Evolutionary conservation across 139 green algal genomes (phyloP).

Genomic region (Chlamydomonas sphaeroides): DNA sequence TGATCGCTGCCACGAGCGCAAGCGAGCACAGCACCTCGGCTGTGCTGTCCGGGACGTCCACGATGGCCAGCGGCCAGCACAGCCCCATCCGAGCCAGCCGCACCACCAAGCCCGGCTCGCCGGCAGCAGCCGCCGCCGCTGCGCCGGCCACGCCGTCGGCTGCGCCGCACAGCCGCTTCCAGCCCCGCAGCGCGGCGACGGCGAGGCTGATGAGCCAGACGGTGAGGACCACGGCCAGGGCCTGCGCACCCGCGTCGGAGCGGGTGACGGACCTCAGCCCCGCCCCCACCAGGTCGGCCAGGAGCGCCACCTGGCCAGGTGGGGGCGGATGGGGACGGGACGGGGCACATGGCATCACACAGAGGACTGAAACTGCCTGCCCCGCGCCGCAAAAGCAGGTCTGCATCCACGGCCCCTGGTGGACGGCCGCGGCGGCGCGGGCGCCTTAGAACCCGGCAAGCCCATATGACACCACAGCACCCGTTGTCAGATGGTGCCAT

Average conservation of each 20-base stretch:
- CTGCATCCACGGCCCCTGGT: no score
- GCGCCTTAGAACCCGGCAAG: no score
- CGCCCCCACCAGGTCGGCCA: conserved; percentile 36
- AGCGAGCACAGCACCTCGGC: conserved; percentile 50
- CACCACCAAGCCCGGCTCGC: not conserved
- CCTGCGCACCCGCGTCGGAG: not conserved
- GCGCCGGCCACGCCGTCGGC: not conserved
- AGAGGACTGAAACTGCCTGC: no score
- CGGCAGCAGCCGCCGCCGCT: not conserved
- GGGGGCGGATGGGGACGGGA: not conserved
- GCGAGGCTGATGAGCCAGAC: conserved; percentile 32
- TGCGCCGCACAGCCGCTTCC: conserved; percentile 6
- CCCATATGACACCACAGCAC: no score
- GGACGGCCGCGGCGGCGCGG: no score
- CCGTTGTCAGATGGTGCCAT: no score
- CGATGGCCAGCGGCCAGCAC: conserved; percentile 46
- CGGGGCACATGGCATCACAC: no score
- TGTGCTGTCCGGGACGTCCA: conserved; percentile 52
- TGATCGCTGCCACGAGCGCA: conserved; percentile 46
- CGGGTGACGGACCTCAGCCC: conserved; percentile 26
- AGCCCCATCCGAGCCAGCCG: not conserved
- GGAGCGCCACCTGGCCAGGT: conserved; percentile 16
- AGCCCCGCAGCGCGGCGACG: conserved; percentile 12
- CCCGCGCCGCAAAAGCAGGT: no score
- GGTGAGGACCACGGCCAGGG: conserved; percentile 22